Conservation (phyloP, 1,139 yeast genomes). For the Geotrichum klebahnii region DNA sequence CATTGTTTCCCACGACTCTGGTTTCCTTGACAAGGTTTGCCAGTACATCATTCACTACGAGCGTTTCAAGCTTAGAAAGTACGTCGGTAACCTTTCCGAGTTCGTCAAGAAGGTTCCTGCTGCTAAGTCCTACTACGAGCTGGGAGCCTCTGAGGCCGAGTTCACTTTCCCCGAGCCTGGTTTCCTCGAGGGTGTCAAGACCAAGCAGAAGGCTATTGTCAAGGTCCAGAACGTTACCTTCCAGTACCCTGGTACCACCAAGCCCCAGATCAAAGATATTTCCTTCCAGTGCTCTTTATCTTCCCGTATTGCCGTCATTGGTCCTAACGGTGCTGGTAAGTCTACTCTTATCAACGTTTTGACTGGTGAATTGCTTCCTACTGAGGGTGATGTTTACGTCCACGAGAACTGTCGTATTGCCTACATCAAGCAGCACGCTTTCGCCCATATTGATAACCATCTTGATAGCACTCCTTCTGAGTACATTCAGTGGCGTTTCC, state of each 20-base stretch:
- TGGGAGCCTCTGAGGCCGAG: constrained; percentile 95
- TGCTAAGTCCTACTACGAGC: constrained; percentile 97
- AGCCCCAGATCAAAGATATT: constrained; percentile 87
- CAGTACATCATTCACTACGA: constrained; percentile 99
- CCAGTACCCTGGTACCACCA: constrained; percentile 98
- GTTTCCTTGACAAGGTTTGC: constrained; percentile 95
- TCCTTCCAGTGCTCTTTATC: constrained; percentile 98
- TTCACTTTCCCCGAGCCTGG: constrained; percentile 99
- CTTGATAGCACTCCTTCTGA: constrained; percentile 99
- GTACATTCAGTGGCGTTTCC: constrained; percentile 99
- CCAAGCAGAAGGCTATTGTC: constrained; percentile 99
- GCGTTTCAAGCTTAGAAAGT: constrained; percentile 98
- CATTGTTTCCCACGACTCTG: constrained; percentile 98
- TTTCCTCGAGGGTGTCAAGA: constrained; percentile 99
- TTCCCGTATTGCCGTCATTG: constrained; percentile 99
- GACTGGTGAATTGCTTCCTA: constrained; percentile 99
- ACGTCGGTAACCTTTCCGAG: constrained; percentile 98
- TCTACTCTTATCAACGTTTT: constrained; percentile 96
- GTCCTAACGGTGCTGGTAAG: constrained; percentile 99
- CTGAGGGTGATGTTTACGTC: constrained; percentile 95
- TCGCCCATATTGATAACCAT: constrained; percentile 97
- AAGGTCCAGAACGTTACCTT: constrained; percentile 93
- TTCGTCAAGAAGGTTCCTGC: constrained; percentile 98
- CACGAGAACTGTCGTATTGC: constrained; percentile 99
- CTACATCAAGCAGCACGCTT: constrained; percentile 99